phyloP scores from a whole-genome alignment of 768 basidiomycete genomes.

The Gloeostereum incarnatum region DNA sequence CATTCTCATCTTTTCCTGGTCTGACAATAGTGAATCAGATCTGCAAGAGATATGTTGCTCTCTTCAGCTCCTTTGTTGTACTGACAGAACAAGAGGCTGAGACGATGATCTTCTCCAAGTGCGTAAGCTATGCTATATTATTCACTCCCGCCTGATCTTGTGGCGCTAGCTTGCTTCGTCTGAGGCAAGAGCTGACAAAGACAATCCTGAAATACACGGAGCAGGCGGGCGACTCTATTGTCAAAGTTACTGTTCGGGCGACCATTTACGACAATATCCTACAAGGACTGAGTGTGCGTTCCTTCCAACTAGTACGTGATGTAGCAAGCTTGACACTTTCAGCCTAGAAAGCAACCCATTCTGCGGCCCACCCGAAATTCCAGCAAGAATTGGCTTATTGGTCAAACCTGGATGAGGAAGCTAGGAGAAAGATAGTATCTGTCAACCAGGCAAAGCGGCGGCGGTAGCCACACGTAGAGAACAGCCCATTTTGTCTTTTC shows the following conservation, averaged over 20 bases:
- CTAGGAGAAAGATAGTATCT: slow-evolving; percentile 46
- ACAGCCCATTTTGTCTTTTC: too few species aligned
- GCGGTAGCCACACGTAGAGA: too few species aligned
- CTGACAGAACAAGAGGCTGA: slow-evolving; percentile 82
- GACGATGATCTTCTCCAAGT: slow-evolving; percentile 97
- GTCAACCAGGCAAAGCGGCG: slow-evolving; percentile 24
- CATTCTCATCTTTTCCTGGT: not conserved
- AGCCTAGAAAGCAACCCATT: slow-evolving; percentile 52
- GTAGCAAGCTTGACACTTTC: slow-evolving; percentile 1
- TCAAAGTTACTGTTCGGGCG: slow-evolving; percentile 60
- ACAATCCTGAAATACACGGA: slow-evolving; percentile 67
- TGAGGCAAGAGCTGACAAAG: slow-evolving; percentile 76
- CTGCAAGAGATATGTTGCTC: slow-evolving; percentile 62
- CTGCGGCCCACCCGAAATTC: slow-evolving; percentile 73
- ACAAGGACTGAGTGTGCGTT: slow-evolving; percentile 65
- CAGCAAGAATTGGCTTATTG: slow-evolving; percentile 85
- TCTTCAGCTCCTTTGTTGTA: slow-evolving; percentile 80
- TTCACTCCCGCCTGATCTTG: not conserved
- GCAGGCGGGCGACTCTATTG: slow-evolving; percentile 49
- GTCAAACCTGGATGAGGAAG: slow-evolving; percentile 79
- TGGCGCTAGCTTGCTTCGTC: slow-evolving; percentile 57
- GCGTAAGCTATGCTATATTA: slow-evolving; percentile 13
- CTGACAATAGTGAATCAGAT: slow-evolving; percentile 31
- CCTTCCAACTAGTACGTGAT: not conserved
- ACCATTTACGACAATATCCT: slow-evolving; percentile 71